Base-by-base conservation (phyloP, 768 basidiomycete species). In the Lyophyllum semitale region DNA sequence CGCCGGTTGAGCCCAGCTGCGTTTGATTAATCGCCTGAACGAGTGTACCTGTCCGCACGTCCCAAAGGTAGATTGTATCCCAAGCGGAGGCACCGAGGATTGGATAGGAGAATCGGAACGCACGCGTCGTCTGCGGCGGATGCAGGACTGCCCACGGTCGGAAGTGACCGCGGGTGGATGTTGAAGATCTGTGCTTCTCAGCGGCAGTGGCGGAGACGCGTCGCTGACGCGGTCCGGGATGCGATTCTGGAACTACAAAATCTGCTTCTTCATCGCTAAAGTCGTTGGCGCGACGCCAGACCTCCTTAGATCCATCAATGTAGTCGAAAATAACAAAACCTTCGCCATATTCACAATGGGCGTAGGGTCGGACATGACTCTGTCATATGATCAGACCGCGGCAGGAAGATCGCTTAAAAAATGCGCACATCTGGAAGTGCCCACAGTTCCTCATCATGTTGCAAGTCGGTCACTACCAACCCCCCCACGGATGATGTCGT, bases 301-400 rank as follows among this genome's bases (percentile, higher is more conserved):
- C 82, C 65, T 93, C 91, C 59, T 87, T 87, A 58, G 71, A 63
- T 8, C 78, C 76, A 26, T 75, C 78, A 20, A 66, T 42, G 27
- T 86, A 80, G 62, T 91, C 87, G 65, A 91, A 89, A 44, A 92
- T 71, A 44, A 91, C 71, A 63, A 81, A 91, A 8, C 91, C 91
- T 26, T 79, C 71, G 13, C 75, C 83, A 59, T 91, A 93, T 68
- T 93, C 91, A 59, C 83, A 80, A 62, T 92, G 90, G 0, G 89
- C 89, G 44, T 75, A 79, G 8, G 63, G 59, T 30, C 79, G 78
- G 26, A 88, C 81, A 62, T 85, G 77, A 18, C 57, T 61, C 81
- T 85, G 50, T 32, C 51, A 48, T 61, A 18, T 12, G 5, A 8
- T 37, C 33, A 27, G 48, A 26, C n/a, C 3, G 23, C 61, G 65